Evolutionary conservation across 805 yeast genomes (phyloP).

Genomic region (Saccharomycopsis schoenii): DNA sequence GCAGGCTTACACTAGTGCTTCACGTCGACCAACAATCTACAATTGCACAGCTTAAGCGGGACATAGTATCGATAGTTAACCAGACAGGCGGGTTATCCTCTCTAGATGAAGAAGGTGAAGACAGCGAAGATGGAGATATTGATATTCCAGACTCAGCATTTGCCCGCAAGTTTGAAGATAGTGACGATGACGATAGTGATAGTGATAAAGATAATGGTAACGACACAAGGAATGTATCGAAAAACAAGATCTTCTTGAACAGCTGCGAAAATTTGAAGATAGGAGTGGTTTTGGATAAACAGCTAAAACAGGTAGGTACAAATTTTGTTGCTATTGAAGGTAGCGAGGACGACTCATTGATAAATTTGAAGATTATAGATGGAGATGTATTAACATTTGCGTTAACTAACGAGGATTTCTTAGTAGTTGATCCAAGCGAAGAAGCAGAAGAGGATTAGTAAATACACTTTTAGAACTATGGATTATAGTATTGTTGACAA

Average conservation of each 20-base stretch:
- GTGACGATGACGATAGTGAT: constrained; percentile 3
- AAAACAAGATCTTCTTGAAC: background rate
- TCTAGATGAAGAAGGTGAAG: constrained; percentile 14
- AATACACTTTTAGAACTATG: too few relatives aligned
- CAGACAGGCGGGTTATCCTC: constrained; percentile 15
- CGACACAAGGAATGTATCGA: background rate
- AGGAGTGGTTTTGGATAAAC: constrained; percentile 12
- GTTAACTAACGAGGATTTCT: constrained; percentile 12
- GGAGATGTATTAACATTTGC: constrained; percentile 16
- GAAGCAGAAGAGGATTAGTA: background rate
- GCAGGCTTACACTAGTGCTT: constrained; percentile 14
- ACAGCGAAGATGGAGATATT: constrained; percentile 9
- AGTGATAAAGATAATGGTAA: constrained; percentile 5
- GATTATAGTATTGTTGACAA: too few relatives aligned
- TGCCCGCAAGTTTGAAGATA: constrained; percentile 6
- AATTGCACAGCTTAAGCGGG: constrained; percentile 5
- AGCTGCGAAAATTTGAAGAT: constrained; percentile 4
- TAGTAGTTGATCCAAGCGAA: constrained; percentile 13
- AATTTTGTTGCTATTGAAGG: constrained; percentile 9
- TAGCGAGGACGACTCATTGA: background rate
- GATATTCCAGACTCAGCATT: constrained; percentile 11
- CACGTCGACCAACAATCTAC: background rate
- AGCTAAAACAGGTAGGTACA: constrained; percentile 8
- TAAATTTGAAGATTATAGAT: constrained; percentile 5
- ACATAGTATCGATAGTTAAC: constrained; percentile 14